Conservation (phyloP, 495 filamentous ascomycete species). For the Penicillium parvum region DNA sequence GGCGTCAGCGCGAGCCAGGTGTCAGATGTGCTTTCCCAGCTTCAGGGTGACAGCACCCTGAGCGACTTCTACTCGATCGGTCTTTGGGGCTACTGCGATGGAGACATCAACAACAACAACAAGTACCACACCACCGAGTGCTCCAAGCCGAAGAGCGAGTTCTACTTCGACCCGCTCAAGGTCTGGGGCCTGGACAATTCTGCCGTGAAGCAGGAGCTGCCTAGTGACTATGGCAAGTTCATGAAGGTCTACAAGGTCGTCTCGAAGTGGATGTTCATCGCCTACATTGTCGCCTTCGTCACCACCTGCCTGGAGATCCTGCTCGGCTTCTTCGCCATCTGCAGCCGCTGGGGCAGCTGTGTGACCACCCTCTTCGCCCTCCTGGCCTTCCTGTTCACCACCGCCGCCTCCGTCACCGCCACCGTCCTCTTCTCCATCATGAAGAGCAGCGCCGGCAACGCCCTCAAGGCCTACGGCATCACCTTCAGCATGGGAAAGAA, state of each 20-base stretch:
- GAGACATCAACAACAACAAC: conserved; percentile 48
- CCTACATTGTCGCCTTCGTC: conserved; percentile 65
- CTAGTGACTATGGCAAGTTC: conserved; percentile 57
- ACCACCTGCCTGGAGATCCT: conserved; percentile 65
- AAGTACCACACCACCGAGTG: conserved; percentile 43
- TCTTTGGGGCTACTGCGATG: conserved; percentile 84
- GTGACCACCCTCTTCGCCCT: conserved; percentile 71
- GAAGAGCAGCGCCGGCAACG: conserved; percentile 53
- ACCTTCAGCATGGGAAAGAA: conserved; percentile 56
- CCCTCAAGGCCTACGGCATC: conserved; percentile 63
- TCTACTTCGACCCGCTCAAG: conserved; percentile 68
- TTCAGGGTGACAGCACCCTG: conserved; percentile 52
- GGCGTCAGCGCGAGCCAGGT: conserved; percentile 31
- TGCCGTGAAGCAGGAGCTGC: conserved; percentile 52
- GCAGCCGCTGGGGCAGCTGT: conserved; percentile 65
- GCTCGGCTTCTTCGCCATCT: conserved; percentile 65
- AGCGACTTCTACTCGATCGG: conserved; percentile 75
- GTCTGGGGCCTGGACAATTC: conserved; percentile 60
- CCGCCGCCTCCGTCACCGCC: conserved; percentile 53
- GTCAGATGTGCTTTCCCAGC: conserved; percentile 26
- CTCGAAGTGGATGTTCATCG: conserved; percentile 75
- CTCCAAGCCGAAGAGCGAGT: conserved; percentile 57
- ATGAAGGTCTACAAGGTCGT: conserved; percentile 68
- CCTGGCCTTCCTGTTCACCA: conserved; percentile 52
- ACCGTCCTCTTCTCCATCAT: conserved; percentile 60